Evolutionary conservation across 129 eudicot genomes (phyloP), one percentile per base, ranked within the genome.

Genomic region (Rutidosis leptorrhynchoides): DNA sequence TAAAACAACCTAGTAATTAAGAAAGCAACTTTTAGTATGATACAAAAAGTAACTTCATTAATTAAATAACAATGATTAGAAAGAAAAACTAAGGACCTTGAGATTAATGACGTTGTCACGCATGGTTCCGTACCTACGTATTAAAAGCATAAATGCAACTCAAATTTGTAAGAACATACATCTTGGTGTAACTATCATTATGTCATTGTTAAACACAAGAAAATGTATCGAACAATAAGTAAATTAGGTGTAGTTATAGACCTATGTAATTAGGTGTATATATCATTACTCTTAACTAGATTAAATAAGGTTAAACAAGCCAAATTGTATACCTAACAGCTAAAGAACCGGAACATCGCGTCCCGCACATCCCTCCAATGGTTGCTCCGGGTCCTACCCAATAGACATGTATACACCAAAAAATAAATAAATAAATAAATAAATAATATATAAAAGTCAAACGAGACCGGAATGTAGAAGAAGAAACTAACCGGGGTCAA

Each of bases 341-440:
- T 67, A 89, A 86, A 43, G 99, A 93, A 70, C 99, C 99, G 65
- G 99, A 93, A 81, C 99, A 93, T n/a, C 99, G 99, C 1, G 99
- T 93, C 51, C 86, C 99, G 79, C 99, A 93, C 99, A 93, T 93
- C 58, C 99, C 98, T 46, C 99, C 99, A 37, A 93, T 82, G 79
- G 99, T 88, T 70, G 99, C 99, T 71, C 99, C 99, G 33, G 99
- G 99, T 49, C 99, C 98, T 92, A 83, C 45, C 58, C 59, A 69
- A 48, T 49, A n/a, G 27, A 69, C 70, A 77, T 27, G 32, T 58
- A 30, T 60, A 37, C 21, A 23, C 14, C 14, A n/a, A n/a, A n/a
- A n/a, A n/a, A n/a, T n/a, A n/a, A n/a, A n/a, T n/a, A n/a, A n/a
- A n/a, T n/a, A n/a, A n/a, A n/a, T n/a, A n/a, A n/a, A 3, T n/a